Evolutionary conservation across 2,329 filamentous ascomycete genomes (phyloP).

Genomic region (Stachybotrys chartarum): DNA sequence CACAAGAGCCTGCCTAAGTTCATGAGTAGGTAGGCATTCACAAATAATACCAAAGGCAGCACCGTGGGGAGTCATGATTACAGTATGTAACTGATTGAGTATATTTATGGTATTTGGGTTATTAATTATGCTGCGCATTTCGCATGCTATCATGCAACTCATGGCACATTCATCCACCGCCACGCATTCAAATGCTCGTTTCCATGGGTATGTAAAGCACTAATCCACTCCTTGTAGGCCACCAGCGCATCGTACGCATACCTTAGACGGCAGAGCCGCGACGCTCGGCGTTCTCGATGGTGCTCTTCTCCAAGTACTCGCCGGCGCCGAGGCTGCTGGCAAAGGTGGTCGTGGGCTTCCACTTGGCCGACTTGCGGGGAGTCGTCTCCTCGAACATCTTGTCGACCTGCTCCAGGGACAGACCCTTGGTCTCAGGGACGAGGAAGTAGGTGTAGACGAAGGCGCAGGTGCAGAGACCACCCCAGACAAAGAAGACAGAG

Average conservation of each 20-base stretch:
- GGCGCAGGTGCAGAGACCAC: conserved; percentile 53
- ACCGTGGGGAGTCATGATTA: background rate
- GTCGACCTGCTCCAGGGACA: conserved; percentile 74
- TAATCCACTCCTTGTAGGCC: background rate
- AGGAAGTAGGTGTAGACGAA: conserved; percentile 66
- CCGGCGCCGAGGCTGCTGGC: conserved; percentile 34
- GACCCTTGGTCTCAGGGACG: conserved; percentile 67
- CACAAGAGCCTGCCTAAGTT: background rate
- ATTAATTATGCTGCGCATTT: background rate
- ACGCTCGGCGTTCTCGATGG: conserved; percentile 20
- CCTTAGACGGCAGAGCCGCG: conserved; percentile 22
- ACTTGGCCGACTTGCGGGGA: conserved; percentile 68
- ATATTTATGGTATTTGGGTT: background rate
- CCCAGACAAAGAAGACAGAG: conserved; percentile 72
- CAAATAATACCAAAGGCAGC: background rate
- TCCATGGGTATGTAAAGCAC: background rate
- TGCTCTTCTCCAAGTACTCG: conserved; percentile 21
- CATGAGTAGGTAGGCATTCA: background rate
- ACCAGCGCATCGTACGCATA: background rate
- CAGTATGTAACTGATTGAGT: background rate
- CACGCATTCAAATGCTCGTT: background rate
- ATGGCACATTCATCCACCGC: background rate
- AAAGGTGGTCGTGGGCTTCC: conserved; percentile 67
- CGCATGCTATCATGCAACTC: background rate
- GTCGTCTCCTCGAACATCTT: conserved; percentile 85